Conservation (phyloP, 371 early-diverging fungal genomes). For the Mucor mucedo region DNA sequence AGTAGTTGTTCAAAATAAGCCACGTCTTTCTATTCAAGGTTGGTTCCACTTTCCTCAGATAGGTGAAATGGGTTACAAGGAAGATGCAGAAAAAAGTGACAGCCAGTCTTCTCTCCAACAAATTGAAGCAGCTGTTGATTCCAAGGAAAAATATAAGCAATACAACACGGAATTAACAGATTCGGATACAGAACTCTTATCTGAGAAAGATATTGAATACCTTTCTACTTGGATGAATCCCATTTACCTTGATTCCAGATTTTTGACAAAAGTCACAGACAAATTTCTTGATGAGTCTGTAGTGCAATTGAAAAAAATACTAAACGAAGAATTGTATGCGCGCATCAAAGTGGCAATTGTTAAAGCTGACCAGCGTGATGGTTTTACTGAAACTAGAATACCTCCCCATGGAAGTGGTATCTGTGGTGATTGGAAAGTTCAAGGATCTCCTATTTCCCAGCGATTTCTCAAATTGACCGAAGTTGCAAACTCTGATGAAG, state of each 20-base stretch:
- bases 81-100: constrained; percentile 39
- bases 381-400: constrained; percentile 29
- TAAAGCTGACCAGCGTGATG: constrained; percentile 40
- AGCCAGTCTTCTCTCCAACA: constrained; percentile 59
- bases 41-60: constrained; percentile 79
- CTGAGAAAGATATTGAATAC: constrained; percentile 47
- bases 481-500: constrained; percentile 11
- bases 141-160: constrained; percentile 24
- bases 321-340: constrained; percentile 48
- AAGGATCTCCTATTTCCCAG: constrained; percentile 63
- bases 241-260: constrained; percentile 57
- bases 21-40: constrained; percentile 73
- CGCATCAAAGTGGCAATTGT: constrained; percentile 39
- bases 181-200: constrained; percentile 26
- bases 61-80: constrained; percentile 62
- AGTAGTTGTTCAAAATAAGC: constrained; percentile 63
- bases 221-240: constrained; percentile 66
- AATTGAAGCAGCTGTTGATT: constrained; percentile 22
- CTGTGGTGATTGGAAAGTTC: constrained; percentile 52
- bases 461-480: constrained; percentile 51
- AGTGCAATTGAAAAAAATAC: constrained; percentile 68
- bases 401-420: constrained; percentile 61
- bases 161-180: constrained; percentile 19
- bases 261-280: constrained; percentile 58
- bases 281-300: constrained; percentile 70